These are phyloP conservation scores for Lunularia cruciata DNA, from an alignment of 225 moss, liverwort and hornwort species.

Conservation along the genomic window DNA sequence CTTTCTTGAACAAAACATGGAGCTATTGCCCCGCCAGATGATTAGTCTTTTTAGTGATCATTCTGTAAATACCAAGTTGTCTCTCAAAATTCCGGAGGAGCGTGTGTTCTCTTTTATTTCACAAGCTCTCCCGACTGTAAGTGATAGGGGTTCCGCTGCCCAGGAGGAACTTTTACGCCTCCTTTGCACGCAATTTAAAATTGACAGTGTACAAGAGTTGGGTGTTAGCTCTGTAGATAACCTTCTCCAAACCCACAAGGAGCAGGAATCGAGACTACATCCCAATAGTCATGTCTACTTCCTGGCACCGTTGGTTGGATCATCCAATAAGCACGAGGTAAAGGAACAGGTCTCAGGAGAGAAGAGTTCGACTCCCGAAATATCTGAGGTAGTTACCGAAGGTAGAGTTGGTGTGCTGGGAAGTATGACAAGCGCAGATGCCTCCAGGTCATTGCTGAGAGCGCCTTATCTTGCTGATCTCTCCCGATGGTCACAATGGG, in stretches of 20 bases:
- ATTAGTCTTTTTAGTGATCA: slow-evolving; percentile 18
- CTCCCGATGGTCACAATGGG: slow-evolving; percentile 77
- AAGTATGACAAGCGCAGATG: slow-evolving; percentile 61
- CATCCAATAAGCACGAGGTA: not conserved
- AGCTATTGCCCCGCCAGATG: slow-evolving; percentile 27
- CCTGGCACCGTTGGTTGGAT: slow-evolving; percentile 32
- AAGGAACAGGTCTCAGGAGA: not conserved
- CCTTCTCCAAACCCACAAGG: slow-evolving; percentile 35
- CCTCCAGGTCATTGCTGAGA: slow-evolving; percentile 53
- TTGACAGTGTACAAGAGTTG: slow-evolving; percentile 58
- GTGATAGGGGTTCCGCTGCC: slow-evolving; percentile 26
- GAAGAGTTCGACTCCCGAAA: not conserved
- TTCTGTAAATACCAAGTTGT: not conserved
- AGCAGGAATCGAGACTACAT: slow-evolving; percentile 14
- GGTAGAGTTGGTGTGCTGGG: slow-evolving; percentile 65
- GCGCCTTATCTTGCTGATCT: slow-evolving; percentile 77
- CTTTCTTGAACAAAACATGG: slow-evolving; percentile 36
- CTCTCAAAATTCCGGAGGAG: slow-evolving; percentile 32
- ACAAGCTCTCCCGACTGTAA: slow-evolving; percentile 31
- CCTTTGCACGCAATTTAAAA: slow-evolving; percentile 67
- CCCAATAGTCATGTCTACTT: slow-evolving; percentile 32
- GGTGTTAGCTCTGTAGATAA: slow-evolving; percentile 53
- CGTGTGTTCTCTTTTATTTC: slow-evolving; percentile 40
- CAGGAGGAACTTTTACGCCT: slow-evolving; percentile 38
- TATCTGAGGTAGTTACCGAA: not conserved